These are phyloP conservation scores for Striga asiatica DNA, from an alignment of 257 asterid species.

Conservation along the genomic window DNA sequence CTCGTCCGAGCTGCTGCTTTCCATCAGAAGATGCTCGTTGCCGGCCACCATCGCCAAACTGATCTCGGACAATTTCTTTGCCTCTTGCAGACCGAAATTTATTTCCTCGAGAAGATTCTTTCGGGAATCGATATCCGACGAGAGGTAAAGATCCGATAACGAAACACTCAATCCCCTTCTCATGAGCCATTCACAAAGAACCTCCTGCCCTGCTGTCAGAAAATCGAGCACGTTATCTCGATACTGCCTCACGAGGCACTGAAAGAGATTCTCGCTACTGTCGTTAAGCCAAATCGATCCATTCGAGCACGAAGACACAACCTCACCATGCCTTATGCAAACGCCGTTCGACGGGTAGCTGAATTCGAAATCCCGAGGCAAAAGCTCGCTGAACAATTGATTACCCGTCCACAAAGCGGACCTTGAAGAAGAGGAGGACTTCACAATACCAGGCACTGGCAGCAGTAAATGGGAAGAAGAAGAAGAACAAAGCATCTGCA, in stretches of 20 bases:
- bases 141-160: constrained; percentile 63
- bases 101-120: constrained; percentile 59
- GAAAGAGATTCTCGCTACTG: constrained; percentile 41
- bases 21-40: constrained; percentile 43
- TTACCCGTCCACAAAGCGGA: constrained; percentile 71
- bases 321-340: constrained; percentile 52
- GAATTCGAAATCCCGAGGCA: constrained; percentile 59
- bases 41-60: constrained; percentile 45
- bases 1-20: constrained; percentile 38
- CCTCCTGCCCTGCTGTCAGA: constrained; percentile 54
- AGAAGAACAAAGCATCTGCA: constrained; percentile 64
- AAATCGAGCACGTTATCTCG: constrained; percentile 38
- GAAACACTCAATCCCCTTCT: constrained; percentile 84
- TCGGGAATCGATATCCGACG: constrained; percentile 44
- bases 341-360: constrained; percentile 36
- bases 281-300: constrained; percentile 80
- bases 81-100: constrained; percentile 66
- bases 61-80: constrained; percentile 45
- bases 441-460: constrained; percentile 42
- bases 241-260: constrained; percentile 40
- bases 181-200: constrained; percentile 79
- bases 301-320: constrained; percentile 38
- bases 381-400: constrained; percentile 56
- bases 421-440: constrained; percentile 22
- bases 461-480: too few species aligned